phyloP scores from a whole-genome alignment of 129 eudicot genomes.

The Scalesia atractyloides region DNA sequence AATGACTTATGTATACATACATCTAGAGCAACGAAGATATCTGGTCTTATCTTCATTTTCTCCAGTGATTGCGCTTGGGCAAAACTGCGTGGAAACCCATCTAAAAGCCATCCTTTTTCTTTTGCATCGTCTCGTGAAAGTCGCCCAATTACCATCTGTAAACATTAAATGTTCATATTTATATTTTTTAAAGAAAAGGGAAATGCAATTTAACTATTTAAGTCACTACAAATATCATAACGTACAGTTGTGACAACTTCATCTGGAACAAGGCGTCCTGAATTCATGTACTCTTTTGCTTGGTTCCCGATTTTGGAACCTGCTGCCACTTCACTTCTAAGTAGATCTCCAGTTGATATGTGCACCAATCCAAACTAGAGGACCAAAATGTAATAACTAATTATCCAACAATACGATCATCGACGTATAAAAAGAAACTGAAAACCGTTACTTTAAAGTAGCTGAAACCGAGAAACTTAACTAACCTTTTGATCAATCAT shows the following conservation, averaged over 20 bases:
- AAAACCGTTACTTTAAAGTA: background rate
- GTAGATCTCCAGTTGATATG: constrained; percentile 95
- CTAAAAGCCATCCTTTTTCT: constrained; percentile 97
- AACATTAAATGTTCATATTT: constrained; percentile 4
- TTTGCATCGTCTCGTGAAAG: constrained; percentile 75
- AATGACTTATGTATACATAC: constrained; percentile 42
- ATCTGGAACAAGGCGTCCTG: constrained; percentile 95
- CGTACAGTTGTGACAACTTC: constrained; percentile 87
- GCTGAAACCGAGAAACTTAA: no score
- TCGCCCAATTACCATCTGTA: constrained; percentile 85
- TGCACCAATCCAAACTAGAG: constrained; percentile 93
- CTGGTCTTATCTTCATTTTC: constrained; percentile 81
- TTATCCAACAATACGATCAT: constrained; percentile 9
- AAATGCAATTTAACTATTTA: background rate
- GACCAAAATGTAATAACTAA: constrained; percentile 9
- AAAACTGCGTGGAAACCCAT: constrained; percentile 87
- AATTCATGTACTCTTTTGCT: constrained; percentile 95
- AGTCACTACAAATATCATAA: constrained; percentile 15
- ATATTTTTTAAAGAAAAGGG: background rate
- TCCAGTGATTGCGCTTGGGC: constrained; percentile 90
- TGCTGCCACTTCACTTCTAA: constrained; percentile 95
- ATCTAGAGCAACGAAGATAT: constrained; percentile 71
- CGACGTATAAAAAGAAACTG: background rate
- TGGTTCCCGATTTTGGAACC: constrained; percentile 87
- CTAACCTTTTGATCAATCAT: constrained; percentile 74